Evolutionary conservation across 495 filamentous ascomycete genomes (phyloP).

Genomic region (Filosporella fistucella): DNA sequence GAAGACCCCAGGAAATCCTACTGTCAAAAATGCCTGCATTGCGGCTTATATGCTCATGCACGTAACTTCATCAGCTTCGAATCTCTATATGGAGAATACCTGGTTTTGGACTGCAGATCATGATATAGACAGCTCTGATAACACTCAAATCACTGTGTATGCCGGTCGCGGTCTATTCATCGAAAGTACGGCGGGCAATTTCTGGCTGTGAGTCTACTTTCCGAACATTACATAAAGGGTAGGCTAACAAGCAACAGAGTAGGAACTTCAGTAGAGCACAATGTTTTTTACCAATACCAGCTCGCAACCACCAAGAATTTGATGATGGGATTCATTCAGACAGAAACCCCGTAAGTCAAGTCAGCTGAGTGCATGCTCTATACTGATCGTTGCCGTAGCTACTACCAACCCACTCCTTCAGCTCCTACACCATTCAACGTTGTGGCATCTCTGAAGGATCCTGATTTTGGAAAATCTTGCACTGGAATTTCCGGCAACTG

Average conservation of each 20-base stretch:
- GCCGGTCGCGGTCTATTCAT: constrained; percentile 39
- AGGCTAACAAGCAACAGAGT: constrained; percentile 50
- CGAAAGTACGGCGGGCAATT: constrained; percentile 43
- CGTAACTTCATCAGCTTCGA: constrained; percentile 36
- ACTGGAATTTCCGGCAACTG: constrained; percentile 34
- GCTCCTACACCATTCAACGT: constrained; percentile 53
- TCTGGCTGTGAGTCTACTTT: constrained; percentile 49
- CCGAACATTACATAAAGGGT: constrained; percentile 31
- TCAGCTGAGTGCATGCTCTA: no score
- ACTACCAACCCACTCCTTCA: constrained; percentile 60
- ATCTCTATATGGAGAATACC: constrained; percentile 55
- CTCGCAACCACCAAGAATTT: constrained; percentile 64
- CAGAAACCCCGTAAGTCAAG: constrained; percentile 69
- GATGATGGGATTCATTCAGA: constrained; percentile 74
- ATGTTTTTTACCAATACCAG: constrained; percentile 78
- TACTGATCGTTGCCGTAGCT: no score
- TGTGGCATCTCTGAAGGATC: constrained; percentile 47
- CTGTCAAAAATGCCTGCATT: constrained; percentile 33
- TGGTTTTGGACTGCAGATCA: constrained; percentile 59
- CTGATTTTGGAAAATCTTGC: constrained; percentile 48
- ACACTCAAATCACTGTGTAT: constrained; percentile 62
- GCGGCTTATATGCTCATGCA: constrained; percentile 48
- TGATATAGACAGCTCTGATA: constrained; percentile 40
- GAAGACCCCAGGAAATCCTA: constrained; percentile 19
- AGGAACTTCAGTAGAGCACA: constrained; percentile 75